phyloP scores from a whole-genome alignment of 192 early-diverging fungal genomes.

The Bifiguratus adelaidae region DNA sequence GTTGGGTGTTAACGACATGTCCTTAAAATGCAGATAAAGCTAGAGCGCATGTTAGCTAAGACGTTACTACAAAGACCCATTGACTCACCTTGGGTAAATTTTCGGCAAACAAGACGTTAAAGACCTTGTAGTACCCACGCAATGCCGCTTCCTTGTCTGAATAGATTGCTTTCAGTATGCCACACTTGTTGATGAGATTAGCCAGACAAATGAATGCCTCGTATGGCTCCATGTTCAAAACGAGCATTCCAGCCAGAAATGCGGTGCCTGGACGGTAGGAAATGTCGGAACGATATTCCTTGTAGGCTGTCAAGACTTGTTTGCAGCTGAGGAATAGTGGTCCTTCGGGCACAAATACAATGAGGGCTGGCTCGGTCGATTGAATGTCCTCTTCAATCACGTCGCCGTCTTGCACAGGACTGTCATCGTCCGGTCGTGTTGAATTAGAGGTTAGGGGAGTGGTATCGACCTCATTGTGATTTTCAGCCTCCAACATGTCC shows the following conservation, averaged over 20 bases:
- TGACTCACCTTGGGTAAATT: conserved; percentile 17
- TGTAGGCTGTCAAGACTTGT: conserved; percentile 24
- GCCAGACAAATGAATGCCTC: conserved; percentile 14
- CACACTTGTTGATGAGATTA: conserved; percentile 17
- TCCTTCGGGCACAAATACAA: conserved; percentile 11
- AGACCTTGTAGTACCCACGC: conserved; percentile 20
- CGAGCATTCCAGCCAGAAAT: conserved; percentile 25
- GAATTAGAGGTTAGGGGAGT: background rate
- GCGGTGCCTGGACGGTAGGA: conserved; percentile 23
- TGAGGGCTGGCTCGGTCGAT: background rate
- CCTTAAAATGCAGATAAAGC: conserved; percentile 28
- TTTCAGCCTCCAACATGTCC: background rate
- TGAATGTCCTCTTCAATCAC: background rate
- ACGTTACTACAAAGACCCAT: background rate
- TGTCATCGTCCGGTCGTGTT: background rate
- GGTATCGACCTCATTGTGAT: background rate
- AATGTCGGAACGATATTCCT: conserved; percentile 14
- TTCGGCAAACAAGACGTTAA: conserved; percentile 26
- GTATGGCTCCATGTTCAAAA: conserved; percentile 22
- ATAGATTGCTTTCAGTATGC: conserved; percentile 18
- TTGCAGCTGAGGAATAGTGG: conserved; percentile 17
- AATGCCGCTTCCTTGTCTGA: conserved; percentile 16
- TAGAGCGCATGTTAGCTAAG: background rate
- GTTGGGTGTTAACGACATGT: conserved; percentile 18
- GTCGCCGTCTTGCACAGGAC: background rate